Evolutionary conservation across 805 yeast species (phyloP).

Genomic region (Ogataea siamensis): DNA sequence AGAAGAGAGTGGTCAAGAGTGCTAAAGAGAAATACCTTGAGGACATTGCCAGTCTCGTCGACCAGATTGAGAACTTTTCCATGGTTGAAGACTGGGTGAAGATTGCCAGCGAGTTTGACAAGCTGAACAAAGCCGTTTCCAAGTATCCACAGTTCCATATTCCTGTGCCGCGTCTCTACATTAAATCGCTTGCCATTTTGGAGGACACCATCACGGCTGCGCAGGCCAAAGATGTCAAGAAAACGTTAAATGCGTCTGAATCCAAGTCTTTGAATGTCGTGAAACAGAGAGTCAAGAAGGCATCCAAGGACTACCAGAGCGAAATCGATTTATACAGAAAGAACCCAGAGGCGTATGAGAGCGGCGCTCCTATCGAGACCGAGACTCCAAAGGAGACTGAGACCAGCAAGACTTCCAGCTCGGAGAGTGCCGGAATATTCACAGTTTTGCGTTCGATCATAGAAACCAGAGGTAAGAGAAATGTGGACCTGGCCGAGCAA

Average conservation of each 20-base stretch:
- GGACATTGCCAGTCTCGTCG: conserved; percentile 70
- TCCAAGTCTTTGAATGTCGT: conserved; percentile 84
- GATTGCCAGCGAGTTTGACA: conserved; percentile 75
- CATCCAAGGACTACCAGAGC: conserved; percentile 62
- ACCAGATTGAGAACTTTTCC: conserved; percentile 65
- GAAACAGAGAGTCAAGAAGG: conserved; percentile 85
- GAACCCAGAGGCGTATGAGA: conserved; percentile 73
- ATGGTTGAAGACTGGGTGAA: conserved; percentile 76
- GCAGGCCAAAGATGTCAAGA: conserved; percentile 49
- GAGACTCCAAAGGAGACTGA: conserved; percentile 1
- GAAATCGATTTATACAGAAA: conserved; percentile 59
- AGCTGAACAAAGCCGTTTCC: conserved; percentile 60
- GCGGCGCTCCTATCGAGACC: conserved; percentile 37
- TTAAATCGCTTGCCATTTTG: conserved; percentile 65
- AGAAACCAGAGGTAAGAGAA: conserved; percentile 95
- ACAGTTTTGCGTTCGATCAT: conserved; percentile 67
- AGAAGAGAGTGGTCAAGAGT: conserved; percentile 82
- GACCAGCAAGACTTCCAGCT: conserved; percentile 8
- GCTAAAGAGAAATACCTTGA: conserved; percentile 91
- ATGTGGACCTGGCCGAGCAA: conserved; percentile 81
- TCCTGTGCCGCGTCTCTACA: conserved; percentile 68
- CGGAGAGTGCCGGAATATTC: conserved; percentile 54
- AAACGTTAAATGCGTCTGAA: conserved; percentile 77
- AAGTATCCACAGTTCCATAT: conserved; percentile 75
- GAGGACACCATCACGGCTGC: conserved; percentile 63